A percentile compares a stretch with the other conserved stretches of the same genome.
Evolutionary conservation across 2,329 filamentous ascomycete species (phyloP).

Genomic region (Davidsoniella australis): DNA sequence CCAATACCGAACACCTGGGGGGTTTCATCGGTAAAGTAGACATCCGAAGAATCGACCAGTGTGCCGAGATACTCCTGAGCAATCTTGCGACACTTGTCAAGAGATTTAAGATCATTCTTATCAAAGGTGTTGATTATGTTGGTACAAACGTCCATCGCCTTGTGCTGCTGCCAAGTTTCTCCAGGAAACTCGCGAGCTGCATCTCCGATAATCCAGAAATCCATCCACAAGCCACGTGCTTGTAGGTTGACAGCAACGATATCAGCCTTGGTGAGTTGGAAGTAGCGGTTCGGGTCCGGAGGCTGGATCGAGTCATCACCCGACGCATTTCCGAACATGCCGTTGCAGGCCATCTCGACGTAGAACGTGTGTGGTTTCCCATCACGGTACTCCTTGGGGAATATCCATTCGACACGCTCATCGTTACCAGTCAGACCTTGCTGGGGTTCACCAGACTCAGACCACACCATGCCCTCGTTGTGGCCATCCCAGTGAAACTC

Average conservation of each 20-base stretch:
- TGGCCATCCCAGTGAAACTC: conserved; percentile 93
- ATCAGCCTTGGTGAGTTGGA: conserved; percentile 56
- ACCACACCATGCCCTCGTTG: conserved; percentile 92
- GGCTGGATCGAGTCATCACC: conserved; percentile 78
- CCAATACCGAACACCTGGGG: conserved; percentile 78
- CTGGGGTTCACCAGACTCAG: conserved; percentile 69
- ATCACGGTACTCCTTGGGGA: conserved; percentile 66
- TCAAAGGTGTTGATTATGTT: conserved; percentile 83
- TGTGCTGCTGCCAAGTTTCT: conserved; percentile 77
- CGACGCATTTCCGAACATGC: conserved; percentile 89
- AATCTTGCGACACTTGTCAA: conserved; percentile 65
- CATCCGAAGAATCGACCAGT: conserved; percentile 62
- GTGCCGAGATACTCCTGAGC: conserved; percentile 69
- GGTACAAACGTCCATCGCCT: conserved; percentile 69
- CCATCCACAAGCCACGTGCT: conserved; percentile 67
- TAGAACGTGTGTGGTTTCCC: conserved; percentile 81
- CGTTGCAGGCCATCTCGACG: conserved; percentile 96
- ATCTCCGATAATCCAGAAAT: conserved; percentile 93
- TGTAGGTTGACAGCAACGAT: conserved; percentile 81
- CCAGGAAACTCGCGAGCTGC: conserved; percentile 79
- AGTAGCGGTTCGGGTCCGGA: conserved; percentile 71
- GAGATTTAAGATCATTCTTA: conserved; percentile 58
- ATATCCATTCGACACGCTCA: conserved; percentile 79
- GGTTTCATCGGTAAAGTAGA: conserved; percentile 61
- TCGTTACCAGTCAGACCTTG: conserved; percentile 84